Conservation (phyloP, 306 rosid genomes). For the Lithocarpus polystachyus region DNA sequence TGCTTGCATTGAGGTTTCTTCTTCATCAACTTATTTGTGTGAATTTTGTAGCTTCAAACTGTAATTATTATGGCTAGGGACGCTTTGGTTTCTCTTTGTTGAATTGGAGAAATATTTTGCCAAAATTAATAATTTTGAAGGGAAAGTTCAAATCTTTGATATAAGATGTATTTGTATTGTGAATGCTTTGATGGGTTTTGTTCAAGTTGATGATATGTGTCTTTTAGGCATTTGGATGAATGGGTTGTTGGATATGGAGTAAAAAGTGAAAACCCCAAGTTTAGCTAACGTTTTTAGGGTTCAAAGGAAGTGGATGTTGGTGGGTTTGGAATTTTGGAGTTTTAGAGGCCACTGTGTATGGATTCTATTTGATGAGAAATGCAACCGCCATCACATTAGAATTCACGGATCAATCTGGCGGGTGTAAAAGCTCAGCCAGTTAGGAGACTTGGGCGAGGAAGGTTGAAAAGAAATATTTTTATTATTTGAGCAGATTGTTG, state of each 20-base stretch:
- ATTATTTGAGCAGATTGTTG: slow-evolving; percentile 62
- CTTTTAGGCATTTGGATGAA: neutral
- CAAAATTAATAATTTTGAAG: neutral
- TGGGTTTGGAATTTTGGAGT: neutral
- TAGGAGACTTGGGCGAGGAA: slow-evolving; percentile 70
- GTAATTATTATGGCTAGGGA: neutral
- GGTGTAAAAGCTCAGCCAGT: slow-evolving; percentile 67
- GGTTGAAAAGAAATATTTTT: slow-evolving; percentile 71
- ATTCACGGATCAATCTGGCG: slow-evolving; percentile 72
- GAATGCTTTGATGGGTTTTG: neutral
- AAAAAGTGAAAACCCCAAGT: neutral
- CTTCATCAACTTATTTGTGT: neutral
- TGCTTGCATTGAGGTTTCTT: neutral
- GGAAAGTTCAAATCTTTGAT: neutral
- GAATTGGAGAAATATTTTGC: neutral
- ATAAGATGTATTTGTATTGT: neutral
- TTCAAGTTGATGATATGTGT: neutral
- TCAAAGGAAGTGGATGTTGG: neutral
- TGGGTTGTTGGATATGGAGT: neutral
- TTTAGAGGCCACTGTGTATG: slow-evolving; percentile 36
- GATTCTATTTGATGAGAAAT: slow-evolving; percentile 65
- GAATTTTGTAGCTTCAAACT: neutral
- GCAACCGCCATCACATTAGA: slow-evolving; percentile 67
- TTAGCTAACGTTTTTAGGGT: neutral
- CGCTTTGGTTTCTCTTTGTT: neutral